Conservation (phyloP, 192 early-diverging fungal genomes). For the Chytriomyces hyalinus region DNA sequence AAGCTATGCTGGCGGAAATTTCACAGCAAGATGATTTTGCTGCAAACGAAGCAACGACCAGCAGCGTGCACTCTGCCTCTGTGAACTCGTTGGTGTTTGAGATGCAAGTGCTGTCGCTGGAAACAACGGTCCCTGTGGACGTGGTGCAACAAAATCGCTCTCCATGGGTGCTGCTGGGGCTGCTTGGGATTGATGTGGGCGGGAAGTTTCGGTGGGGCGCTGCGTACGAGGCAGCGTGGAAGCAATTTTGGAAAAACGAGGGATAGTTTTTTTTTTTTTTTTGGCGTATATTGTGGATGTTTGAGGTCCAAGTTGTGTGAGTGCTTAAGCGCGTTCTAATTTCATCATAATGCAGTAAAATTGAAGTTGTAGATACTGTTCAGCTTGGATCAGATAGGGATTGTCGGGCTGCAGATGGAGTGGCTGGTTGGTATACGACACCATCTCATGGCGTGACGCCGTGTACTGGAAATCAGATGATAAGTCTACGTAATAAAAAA, state of each 20-base stretch:
- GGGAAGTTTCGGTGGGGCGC: slow-evolving; percentile 7
- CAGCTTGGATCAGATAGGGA: neutral
- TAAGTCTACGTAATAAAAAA: too few relatives aligned
- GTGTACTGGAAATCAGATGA: too few relatives aligned
- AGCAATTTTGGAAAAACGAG: slow-evolving; percentile 2
- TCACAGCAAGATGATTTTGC: neutral
- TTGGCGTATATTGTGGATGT: too few relatives aligned
- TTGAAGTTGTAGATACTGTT: neutral
- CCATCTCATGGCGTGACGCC: too few relatives aligned
- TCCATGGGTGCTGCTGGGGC: slow-evolving; percentile 23
- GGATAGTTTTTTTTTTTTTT: neutral
- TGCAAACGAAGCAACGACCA: neutral
- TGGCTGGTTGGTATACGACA: too few relatives aligned
- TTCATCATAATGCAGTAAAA: neutral
- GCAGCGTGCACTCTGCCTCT: neutral
- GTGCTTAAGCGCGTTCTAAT: neutral
- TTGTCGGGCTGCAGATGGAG: too few relatives aligned
- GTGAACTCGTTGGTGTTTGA: neutral
- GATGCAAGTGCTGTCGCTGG: neutral
- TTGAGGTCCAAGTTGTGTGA: neutral
- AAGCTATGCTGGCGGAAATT: neutral
- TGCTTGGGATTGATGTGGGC: slow-evolving; percentile 2
- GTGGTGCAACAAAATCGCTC: neutral
- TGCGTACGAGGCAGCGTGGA: slow-evolving; percentile 16
- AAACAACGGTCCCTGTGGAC: slow-evolving; percentile 8